Evolutionary conservation across 306 rosid species (phyloP).

Genomic region (Dalbergia cochinchinensis): DNA sequence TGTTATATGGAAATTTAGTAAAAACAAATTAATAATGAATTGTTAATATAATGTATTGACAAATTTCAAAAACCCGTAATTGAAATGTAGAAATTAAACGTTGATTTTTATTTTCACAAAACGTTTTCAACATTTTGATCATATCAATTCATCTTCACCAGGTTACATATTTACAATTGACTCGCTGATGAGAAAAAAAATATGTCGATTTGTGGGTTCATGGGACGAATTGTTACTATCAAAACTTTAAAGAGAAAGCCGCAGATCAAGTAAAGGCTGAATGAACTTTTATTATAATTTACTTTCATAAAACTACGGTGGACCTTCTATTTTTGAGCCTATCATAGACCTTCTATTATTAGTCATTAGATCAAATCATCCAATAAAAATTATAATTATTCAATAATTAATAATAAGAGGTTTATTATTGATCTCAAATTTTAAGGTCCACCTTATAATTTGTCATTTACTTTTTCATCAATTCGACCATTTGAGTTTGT

Average conservation of each 20-base stretch:
- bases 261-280: constrained; percentile 11
- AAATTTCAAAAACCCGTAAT: background rate
- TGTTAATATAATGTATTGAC: too few relatives aligned
- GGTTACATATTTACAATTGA: background rate
- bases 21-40: too few relatives aligned
- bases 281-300: background rate
- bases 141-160: background rate
- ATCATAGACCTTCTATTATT: too few relatives aligned
- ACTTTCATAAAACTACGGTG: too few relatives aligned
- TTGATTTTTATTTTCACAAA: background rate
- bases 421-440: too few relatives aligned
- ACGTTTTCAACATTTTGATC: constrained; percentile 1
- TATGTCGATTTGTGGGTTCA: background rate
- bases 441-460: too few relatives aligned
- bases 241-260: constrained; percentile 23
- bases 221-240: constrained; percentile 6
- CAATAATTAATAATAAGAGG: too few relatives aligned
- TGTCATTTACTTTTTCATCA: background rate
- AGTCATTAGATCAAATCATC: too few relatives aligned
- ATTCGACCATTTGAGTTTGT: background rate
- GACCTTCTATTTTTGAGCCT: too few relatives aligned
- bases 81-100: background rate
- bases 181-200: background rate
- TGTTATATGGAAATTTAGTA: too few relatives aligned
- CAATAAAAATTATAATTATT: too few relatives aligned